Conservation (phyloP, 2,329 filamentous ascomycete species). For the Paraphaeosphaeria minitans region DNA sequence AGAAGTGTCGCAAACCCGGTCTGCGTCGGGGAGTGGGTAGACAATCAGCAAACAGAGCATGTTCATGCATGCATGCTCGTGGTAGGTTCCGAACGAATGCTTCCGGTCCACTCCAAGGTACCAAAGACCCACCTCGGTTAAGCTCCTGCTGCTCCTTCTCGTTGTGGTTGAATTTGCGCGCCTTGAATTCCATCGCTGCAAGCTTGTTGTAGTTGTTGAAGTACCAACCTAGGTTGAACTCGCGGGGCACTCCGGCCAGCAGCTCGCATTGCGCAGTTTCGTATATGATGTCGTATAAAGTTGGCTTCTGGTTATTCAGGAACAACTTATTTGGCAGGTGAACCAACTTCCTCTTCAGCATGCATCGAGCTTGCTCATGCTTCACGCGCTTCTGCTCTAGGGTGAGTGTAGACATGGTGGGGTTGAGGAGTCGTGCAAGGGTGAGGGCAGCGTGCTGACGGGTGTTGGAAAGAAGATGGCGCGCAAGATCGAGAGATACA, state of each 20-base stretch:
- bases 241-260: neutral
- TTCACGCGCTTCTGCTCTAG: no score
- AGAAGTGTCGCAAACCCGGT: neutral
- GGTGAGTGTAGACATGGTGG: no score
- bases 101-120: neutral
- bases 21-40: neutral
- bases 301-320: neutral
- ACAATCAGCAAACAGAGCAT: neutral
- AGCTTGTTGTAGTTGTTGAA: neutral
- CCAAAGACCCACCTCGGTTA: neutral
- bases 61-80: neutral
- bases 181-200: neutral
- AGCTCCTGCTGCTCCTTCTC: neutral
- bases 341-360: no score
- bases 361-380: no score
- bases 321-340: no score
- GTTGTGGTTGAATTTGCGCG: neutral
- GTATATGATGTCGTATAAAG: neutral
- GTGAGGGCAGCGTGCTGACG: no score
- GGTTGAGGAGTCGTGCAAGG: no score
- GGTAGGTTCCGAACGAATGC: neutral
- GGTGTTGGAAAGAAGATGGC: neutral
- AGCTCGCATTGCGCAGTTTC: neutral
- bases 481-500: neutral
- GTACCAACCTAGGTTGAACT: neutral